A percentile compares a stretch with the other conserved stretches of the same genome.
Evolutionary conservation across 805 yeast genomes (phyloP).

Genomic region (Spathaspora hagerdaliae): DNA sequence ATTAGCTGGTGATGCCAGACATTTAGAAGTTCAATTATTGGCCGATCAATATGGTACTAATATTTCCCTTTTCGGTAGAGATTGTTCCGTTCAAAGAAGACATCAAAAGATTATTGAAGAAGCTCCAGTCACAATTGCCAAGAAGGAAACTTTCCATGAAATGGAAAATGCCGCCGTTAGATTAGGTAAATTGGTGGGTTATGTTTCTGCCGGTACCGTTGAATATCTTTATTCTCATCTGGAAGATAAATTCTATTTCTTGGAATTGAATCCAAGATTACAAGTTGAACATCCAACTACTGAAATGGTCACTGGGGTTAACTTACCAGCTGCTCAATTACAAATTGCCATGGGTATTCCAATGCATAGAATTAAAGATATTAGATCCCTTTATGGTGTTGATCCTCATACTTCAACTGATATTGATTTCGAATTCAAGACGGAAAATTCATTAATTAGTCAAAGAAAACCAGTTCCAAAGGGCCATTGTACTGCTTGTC

Average conservation of each 20-base stretch:
- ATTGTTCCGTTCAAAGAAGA: constrained; percentile 99
- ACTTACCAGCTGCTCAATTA: constrained; percentile 96
- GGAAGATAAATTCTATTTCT: constrained; percentile 91
- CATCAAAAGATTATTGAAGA: constrained; percentile 99
- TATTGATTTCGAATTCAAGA: constrained; percentile 84
- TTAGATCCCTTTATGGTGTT: constrained; percentile 88
- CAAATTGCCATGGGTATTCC: constrained; percentile 99
- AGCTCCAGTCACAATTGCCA: constrained; percentile 97
- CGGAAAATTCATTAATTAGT: constrained; percentile 63
- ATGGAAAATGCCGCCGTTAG: constrained; percentile 99
- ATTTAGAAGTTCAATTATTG: constrained; percentile 93
- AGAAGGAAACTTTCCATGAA: constrained; percentile 72
- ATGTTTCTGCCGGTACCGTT: constrained; percentile 98
- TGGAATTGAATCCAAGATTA: constrained; percentile 96
- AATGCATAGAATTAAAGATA: constrained; percentile 89
- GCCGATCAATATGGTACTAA: constrained; percentile 99
- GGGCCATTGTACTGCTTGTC: constrained; percentile 98
- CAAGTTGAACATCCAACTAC: constrained; percentile 99
- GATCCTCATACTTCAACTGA: constrained; percentile 90
- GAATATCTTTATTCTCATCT: constrained; percentile 93
- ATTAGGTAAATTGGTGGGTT: constrained; percentile 94
- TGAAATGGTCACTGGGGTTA: constrained; percentile 98
- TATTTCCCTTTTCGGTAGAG: constrained; percentile 96
- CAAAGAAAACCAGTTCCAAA: constrained; percentile 94
- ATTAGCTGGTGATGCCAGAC: constrained; percentile 96